Conservation (phyloP, 1,139 yeast genomes). For the Nakaseomyces bracarensis region DNA sequence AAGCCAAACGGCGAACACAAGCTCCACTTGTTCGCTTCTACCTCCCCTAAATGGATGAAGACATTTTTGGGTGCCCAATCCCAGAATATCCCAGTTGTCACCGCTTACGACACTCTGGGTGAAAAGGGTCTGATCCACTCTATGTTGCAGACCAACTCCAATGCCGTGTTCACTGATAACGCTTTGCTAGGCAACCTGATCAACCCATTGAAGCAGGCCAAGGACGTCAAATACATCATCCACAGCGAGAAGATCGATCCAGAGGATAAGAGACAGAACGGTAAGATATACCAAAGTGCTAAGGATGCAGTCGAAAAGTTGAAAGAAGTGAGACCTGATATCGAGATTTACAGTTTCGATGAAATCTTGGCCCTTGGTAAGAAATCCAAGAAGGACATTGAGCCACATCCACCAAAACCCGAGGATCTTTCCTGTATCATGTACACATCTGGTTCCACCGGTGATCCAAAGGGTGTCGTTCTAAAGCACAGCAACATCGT, state of each 20-base stretch:
- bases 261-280: constrained; percentile 55
- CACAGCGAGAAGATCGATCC: constrained; percentile 58
- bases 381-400: constrained; percentile 34
- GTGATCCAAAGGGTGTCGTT: constrained; percentile 95
- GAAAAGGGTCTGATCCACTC: constrained; percentile 87
- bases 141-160: constrained; percentile 68
- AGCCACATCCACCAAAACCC: constrained; percentile 46
- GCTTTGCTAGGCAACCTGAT: constrained; percentile 55
- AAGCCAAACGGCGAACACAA: constrained; percentile 52
- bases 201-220: constrained; percentile 64
- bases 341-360: constrained; percentile 54
- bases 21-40: constrained; percentile 76
- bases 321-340: constrained; percentile 63
- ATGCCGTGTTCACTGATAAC: constrained; percentile 77
- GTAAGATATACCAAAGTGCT: constrained; percentile 52
- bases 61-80: constrained; percentile 69
- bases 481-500: constrained; percentile 68
- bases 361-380: constrained; percentile 64
- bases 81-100: constrained; percentile 79
- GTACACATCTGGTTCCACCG: constrained; percentile 99
- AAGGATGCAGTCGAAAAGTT: constrained; percentile 49
- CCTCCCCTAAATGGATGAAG: constrained; percentile 88
- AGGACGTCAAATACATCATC: constrained; percentile 56
- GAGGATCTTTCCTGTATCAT: constrained; percentile 84
- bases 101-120: constrained; percentile 96